phyloP scores from a whole-genome alignment of 805 yeast genomes.

The Ogataea sp. region DNA sequence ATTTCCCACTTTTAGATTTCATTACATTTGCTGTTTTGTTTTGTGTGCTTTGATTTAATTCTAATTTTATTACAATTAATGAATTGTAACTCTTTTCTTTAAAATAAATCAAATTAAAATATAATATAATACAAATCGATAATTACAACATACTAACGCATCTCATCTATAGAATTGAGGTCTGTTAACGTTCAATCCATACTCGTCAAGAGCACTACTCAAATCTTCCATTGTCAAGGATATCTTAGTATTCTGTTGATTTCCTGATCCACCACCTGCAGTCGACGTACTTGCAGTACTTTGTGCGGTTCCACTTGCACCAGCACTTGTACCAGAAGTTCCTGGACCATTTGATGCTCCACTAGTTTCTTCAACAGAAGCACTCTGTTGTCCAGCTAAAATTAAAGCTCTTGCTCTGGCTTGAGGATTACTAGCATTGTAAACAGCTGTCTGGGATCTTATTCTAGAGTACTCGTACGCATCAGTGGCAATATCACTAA shows the following conservation, averaged over 20 bases:
- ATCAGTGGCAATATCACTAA: slow-evolving; percentile 90
- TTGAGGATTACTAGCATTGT: slow-evolving; percentile 78
- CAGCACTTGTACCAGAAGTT: slow-evolving; percentile 9
- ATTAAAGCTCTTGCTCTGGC: slow-evolving; percentile 71
- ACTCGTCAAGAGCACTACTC: slow-evolving; percentile 87
- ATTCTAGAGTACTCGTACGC: slow-evolving; percentile 94
- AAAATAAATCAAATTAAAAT: no score
- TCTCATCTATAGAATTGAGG: slow-evolving; percentile 86
- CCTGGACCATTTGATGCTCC: slow-evolving; percentile 28
- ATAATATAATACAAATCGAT: neutral
- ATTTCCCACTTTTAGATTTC: no score
- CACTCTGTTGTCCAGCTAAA: slow-evolving; percentile 51
- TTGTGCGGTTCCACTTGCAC: slow-evolving; percentile 18
- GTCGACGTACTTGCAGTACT: slow-evolving; percentile 19
- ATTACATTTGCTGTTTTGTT: no score
- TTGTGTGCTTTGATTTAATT: no score
- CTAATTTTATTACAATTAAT: no score
- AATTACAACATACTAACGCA: no score
- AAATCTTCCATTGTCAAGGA: slow-evolving; percentile 90
- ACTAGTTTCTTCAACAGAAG: slow-evolving; percentile 18
- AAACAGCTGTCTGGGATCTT: slow-evolving; percentile 81
- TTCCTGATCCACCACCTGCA: slow-evolving; percentile 6
- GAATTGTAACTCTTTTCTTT: no score
- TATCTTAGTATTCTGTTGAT: slow-evolving; percentile 41
- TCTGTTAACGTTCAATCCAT: slow-evolving; percentile 69